phyloP scores from a whole-genome alignment of 768 basidiomycete species.

The Rhodotorula taiwanensis region DNA sequence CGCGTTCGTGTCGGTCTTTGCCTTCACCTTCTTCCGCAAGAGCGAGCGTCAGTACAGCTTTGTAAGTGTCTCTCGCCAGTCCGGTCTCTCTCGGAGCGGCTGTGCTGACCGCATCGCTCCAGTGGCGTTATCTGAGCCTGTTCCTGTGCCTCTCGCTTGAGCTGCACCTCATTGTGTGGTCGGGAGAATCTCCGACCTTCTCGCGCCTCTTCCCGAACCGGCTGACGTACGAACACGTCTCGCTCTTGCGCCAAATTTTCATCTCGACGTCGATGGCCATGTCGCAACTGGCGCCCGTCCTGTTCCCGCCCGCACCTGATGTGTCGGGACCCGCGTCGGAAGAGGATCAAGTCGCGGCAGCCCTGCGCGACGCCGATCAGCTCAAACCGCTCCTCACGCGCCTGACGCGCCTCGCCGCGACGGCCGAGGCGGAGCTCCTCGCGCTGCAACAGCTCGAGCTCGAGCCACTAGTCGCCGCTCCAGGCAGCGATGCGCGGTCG shows the following conservation, averaged over 20 bases:
- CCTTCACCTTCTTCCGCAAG: conserved; percentile 59
- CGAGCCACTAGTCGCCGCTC: background rate
- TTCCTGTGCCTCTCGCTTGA: conserved; percentile 21
- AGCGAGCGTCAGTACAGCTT: conserved; percentile 61
- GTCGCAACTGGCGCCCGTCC: conserved; percentile 60
- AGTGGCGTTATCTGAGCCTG: conserved; percentile 53
- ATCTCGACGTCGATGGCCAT: conserved; percentile 67
- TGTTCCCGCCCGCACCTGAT: conserved; percentile 49
- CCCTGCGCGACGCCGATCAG: conserved; percentile 9
- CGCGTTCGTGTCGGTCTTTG: conserved; percentile 54
- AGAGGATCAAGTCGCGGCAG: conserved; percentile 1
- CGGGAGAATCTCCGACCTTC: conserved; percentile 23
- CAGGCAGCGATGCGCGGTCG: background rate
- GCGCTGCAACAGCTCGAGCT: conserved; percentile 23
- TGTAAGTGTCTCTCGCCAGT: conserved; percentile 43
- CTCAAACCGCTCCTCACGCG: conserved; percentile 18
- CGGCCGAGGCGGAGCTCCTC: conserved; percentile 12
- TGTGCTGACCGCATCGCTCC: conserved; percentile 15
- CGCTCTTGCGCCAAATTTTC: conserved; percentile 69
- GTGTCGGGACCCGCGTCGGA: background rate
- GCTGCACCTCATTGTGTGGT: conserved; percentile 27
- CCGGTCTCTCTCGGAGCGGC: background rate
- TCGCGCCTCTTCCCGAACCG: conserved; percentile 56
- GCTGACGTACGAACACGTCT: conserved; percentile 67
- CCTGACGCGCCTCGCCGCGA: background rate